Evolutionary conservation across 805 yeast genomes (phyloP).

Genomic region (Teunomyces atbi): DNA sequence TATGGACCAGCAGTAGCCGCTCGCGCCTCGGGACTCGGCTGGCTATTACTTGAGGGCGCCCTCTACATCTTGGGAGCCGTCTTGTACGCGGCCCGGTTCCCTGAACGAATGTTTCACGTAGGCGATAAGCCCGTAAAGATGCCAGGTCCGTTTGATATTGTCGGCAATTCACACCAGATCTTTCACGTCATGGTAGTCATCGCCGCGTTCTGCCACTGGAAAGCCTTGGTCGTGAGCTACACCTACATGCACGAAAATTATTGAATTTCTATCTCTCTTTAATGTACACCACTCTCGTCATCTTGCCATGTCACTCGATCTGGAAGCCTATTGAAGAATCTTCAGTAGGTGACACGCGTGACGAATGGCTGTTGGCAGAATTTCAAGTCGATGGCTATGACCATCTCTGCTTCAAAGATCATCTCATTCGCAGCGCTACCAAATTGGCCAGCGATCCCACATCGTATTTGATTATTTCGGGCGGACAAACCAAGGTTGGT

Average conservation of each 20-base stretch:
- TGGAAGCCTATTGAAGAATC: conserved; percentile 42
- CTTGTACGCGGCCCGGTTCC: conserved; percentile 73
- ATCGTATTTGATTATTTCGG: conserved; percentile 50
- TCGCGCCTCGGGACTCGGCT: conserved; percentile 53
- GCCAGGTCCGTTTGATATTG: conserved; percentile 50
- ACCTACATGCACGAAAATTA: conserved; percentile 40
- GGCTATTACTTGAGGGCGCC: conserved; percentile 68
- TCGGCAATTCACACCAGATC: conserved; percentile 84
- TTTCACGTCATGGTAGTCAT: conserved; percentile 76
- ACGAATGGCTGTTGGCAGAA: conserved; percentile 65
- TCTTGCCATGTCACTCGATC: conserved; percentile 55
- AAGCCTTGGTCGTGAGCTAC: conserved; percentile 59
- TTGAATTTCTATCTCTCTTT: neutral
- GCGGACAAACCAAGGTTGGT: conserved; percentile 67
- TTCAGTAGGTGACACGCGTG: conserved; percentile 43
- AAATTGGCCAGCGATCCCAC: conserved; percentile 27
- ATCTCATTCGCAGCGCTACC: conserved; percentile 47
- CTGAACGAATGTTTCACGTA: conserved; percentile 55
- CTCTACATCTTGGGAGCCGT: conserved; percentile 78
- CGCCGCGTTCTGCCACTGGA: conserved; percentile 74
- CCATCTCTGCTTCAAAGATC: conserved; percentile 63
- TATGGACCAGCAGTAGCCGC: conserved; percentile 53
- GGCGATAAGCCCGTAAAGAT: conserved; percentile 17
- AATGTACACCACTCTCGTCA: conserved; percentile 18
- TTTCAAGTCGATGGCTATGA: conserved; percentile 72